Base-by-base conservation (phyloP, 2,329 filamentous ascomycete genomes). In the Bimuria novae-zelandiae region DNA sequence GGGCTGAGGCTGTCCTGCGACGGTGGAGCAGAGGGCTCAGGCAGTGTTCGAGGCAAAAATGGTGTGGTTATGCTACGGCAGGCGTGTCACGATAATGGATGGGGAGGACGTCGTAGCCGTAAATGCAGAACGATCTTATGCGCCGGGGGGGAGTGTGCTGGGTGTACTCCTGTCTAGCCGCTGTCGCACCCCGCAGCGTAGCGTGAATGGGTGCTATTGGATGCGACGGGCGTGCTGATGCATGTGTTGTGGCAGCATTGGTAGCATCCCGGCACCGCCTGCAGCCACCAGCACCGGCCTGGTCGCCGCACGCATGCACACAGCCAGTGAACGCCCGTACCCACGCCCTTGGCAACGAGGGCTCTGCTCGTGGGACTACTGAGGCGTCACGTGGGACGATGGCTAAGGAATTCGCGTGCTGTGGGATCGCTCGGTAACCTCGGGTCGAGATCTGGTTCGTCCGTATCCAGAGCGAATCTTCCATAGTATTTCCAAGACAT, bases 71-170 rank as follows among this genome's bases (percentile, higher is more conserved):
- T 65, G 69, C 68, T 64, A 73, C 70, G 58, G 57, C 59, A 64
- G 61, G 64, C 63, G 70, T 73, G 59, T 71, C 69, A 73, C 67
- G 61, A 60, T 49, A 55, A 58, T 60, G 39, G 52, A 54, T 52
- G 59, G 60, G 62, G 62, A 63, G 68, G 61, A 65, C 56, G 59
- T 55, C 40, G 54, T 54, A 55, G 51, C 64, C 60, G 60, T 65
- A 72, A 68, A 67, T 66, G 68, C 67, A 71, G 50, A 65, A 58
- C 50, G 53, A 52, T 60, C 62, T 72, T 64, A 73, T 73, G 70
- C 70, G 64, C 64, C 54, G 55, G 56, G 60, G 56, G 29, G 7
- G 35, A 36, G 10, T 33, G 32, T 32, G 37, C 48, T 33, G 47
- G 49, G 45, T 49, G 19, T 8, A 46, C 27, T 29, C 10, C 35